Base-by-base conservation (phyloP, 2,329 filamentous ascomycete genomes). In the Elsinoe ampelina region DNA sequence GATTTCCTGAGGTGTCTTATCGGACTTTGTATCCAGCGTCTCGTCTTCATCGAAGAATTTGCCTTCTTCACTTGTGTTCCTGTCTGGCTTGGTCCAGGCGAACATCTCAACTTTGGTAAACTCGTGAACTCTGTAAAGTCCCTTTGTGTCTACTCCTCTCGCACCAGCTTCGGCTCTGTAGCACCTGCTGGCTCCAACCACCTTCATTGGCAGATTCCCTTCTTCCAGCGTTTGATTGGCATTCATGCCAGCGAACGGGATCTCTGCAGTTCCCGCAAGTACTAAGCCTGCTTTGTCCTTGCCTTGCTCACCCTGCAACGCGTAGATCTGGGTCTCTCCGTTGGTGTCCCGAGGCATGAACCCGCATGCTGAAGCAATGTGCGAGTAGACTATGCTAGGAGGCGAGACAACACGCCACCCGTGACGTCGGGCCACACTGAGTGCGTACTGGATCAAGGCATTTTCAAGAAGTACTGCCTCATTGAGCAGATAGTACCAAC, bases 31-130 rank as follows among this genome's bases (percentile, higher is more conserved):
- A 30, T 30, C 62, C 69, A 42, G 52, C 61, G 4, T 47, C 38
- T 48, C 52, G 11, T 60, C 60, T 13, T 65, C 57, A 4, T 60
- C 60, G 41, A 61, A 64, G 50, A 69, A 69, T 10, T 65, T 63
- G 20, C 64, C 64, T 7, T 36, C 42, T 10, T 34, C 13, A 19
- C 54, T 57, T 13, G 60, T 20, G 42, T 63, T 58, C 13, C 59
- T 67, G 55, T 82, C 77, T 1, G 87, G 82, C 30, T 78, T 65
- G 3, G 89, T 86, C 93, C 93, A 98, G 0, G 87, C 90, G 68
- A 98, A 97, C 77, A 98, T 84, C 72, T 98, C 93, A 0, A 98
- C 92, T 70, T 98, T 98, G 26, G 90, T 95, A 72, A 98, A 98
- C 72, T 98, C 93, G 72, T 98, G 93, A 2, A 98, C 93, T 26